Conservation (phyloP, 2,329 filamentous ascomycete genomes). For the Colletotrichum ledebouriae region DNA sequence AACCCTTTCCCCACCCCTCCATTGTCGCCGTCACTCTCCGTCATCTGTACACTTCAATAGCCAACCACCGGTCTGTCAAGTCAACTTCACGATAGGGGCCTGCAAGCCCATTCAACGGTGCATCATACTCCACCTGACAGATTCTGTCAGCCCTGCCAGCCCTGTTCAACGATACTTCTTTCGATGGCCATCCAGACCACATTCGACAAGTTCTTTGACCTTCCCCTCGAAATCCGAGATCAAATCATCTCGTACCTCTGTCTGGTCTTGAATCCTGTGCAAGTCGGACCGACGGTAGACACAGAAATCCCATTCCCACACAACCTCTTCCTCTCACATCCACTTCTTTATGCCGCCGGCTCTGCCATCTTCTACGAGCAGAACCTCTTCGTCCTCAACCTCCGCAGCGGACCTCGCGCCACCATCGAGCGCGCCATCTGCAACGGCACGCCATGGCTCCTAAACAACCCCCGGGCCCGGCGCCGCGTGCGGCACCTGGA, state of each 20-base stretch:
- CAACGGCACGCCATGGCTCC: constrained; percentile 33
- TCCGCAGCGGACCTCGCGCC: constrained; percentile 32
- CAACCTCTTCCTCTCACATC: constrained; percentile 45
- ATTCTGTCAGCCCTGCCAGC: neutral
- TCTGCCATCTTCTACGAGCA: constrained; percentile 47
- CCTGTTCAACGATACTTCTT: neutral
- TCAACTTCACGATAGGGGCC: neutral
- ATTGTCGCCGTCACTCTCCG: constrained; percentile 22
- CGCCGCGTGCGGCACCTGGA: constrained; percentile 44
- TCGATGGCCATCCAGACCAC: constrained; percentile 18
- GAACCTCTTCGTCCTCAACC: constrained; percentile 47
- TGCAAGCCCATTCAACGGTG: neutral
- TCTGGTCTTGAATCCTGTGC: constrained; percentile 43
- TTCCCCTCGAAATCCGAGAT: constrained; percentile 48
- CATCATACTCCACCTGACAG: neutral
- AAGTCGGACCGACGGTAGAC: constrained; percentile 40
- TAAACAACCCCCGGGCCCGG: constrained; percentile 38
- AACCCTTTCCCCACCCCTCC: neutral
- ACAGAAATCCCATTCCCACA: constrained; percentile 40
- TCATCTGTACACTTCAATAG: neutral
- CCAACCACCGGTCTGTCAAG: neutral
- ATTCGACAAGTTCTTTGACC: constrained; percentile 48
- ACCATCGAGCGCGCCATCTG: constrained; percentile 33
- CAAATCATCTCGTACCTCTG: constrained; percentile 47
- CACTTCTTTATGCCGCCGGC: constrained; percentile 45